phyloP scores from a whole-genome alignment of 2,329 filamentous ascomycete genomes.

The Monascus ruber region DNA sequence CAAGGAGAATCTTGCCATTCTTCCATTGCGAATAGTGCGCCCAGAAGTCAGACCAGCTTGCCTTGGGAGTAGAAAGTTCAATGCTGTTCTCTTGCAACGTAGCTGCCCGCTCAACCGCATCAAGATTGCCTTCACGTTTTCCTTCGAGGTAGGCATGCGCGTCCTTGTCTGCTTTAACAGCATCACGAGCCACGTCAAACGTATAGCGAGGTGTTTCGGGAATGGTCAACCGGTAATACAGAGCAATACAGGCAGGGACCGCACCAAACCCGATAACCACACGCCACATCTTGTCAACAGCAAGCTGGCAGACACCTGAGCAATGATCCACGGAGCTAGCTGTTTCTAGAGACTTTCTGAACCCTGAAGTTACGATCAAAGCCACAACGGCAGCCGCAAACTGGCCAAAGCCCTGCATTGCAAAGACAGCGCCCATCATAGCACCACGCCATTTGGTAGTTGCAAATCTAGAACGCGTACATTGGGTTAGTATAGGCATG shows the following conservation, averaged over 20 bases:
- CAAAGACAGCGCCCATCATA: slow-evolving; percentile 80
- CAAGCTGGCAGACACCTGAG: slow-evolving; percentile 51
- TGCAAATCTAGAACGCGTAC: slow-evolving; percentile 47
- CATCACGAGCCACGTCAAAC: slow-evolving; percentile 66
- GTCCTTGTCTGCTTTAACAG: slow-evolving; percentile 62
- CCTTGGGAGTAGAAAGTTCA: slow-evolving; percentile 54
- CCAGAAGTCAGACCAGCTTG: slow-evolving; percentile 60
- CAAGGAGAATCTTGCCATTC: slow-evolving; percentile 60
- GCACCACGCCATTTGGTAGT: slow-evolving; percentile 76
- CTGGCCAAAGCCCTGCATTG: slow-evolving; percentile 78
- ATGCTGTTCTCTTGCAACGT: slow-evolving; percentile 43
- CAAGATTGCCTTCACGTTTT: slow-evolving; percentile 49
- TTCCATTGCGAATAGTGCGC: slow-evolving; percentile 59
- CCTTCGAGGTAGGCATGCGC: slow-evolving; percentile 63
- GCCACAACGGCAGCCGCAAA: slow-evolving; percentile 64
- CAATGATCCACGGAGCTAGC: slow-evolving; percentile 47
- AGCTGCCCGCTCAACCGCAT: slow-evolving; percentile 54
- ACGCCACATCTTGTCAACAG: slow-evolving; percentile 83
- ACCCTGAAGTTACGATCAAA: slow-evolving; percentile 61
- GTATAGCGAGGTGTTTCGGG: slow-evolving; percentile 83
- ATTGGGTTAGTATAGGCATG: slow-evolving; percentile 1
- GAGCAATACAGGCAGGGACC: slow-evolving; percentile 65
- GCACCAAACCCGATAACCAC: slow-evolving; percentile 70
- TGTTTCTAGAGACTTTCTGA: slow-evolving; percentile 50
- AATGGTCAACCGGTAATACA: slow-evolving; percentile 80